A percentile compares a stretch with the other conserved stretches of the same genome.
Evolutionary conservation across 2,329 filamentous ascomycete species (phyloP).

Genomic region (Colletotrichum somersetense): DNA sequence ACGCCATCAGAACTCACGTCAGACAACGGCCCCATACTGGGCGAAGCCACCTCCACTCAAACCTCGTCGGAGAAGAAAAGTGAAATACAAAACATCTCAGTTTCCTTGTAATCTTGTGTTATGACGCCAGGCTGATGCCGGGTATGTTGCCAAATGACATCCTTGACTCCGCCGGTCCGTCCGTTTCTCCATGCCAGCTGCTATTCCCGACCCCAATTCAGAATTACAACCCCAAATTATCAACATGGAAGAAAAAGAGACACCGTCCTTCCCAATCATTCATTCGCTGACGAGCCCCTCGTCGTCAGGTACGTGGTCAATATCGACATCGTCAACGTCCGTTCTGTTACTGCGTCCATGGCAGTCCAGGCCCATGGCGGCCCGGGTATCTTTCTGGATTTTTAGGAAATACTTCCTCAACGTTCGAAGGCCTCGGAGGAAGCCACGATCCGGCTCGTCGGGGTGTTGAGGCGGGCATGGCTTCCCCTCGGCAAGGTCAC

Average conservation of each 20-base stretch:
- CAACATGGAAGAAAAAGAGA: slow-evolving; percentile 26
- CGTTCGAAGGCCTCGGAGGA: slow-evolving; percentile 84
- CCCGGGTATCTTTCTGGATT: slow-evolving; percentile 83
- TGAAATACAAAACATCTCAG: slow-evolving; percentile 25
- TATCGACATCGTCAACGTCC: slow-evolving; percentile 32
- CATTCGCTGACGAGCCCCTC: slow-evolving; percentile 41
- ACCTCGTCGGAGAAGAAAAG: slow-evolving; percentile 1
- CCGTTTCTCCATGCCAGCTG: background rate
- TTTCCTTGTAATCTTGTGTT: slow-evolving; percentile 39
- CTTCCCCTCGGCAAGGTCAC: slow-evolving; percentile 74
- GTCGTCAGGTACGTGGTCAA: slow-evolving; percentile 34
- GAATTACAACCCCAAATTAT: slow-evolving; percentile 23
- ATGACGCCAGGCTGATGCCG: slow-evolving; percentile 40
- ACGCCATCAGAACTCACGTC: background rate
- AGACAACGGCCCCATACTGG: background rate
- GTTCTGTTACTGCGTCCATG: slow-evolving; percentile 44
- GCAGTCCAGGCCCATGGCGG: slow-evolving; percentile 62
- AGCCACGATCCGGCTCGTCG: slow-evolving; percentile 86
- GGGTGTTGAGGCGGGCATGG: slow-evolving; percentile 86
- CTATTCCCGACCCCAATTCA: slow-evolving; percentile 1
- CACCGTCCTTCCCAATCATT: slow-evolving; percentile 19
- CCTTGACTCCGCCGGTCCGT: slow-evolving; percentile 29
- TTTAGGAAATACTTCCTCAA: slow-evolving; percentile 86
- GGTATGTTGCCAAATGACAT: slow-evolving; percentile 42
- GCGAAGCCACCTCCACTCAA: background rate